Conservation (phyloP, 805 yeast species). For the Candida sakaeoensis region DNA sequence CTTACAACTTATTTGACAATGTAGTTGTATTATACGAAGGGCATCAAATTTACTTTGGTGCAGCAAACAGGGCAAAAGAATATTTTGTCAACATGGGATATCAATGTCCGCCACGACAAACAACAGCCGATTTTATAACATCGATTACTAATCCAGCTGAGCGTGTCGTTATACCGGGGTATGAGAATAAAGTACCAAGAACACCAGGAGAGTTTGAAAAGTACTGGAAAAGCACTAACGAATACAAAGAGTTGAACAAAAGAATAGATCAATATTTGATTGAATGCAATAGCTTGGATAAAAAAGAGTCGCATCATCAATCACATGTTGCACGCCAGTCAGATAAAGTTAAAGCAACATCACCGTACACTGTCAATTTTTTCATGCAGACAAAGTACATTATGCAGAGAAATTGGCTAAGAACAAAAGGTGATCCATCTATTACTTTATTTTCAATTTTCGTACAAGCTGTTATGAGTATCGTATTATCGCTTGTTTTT, state of each 20-base stretch:
- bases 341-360: slow-evolving; percentile 9
- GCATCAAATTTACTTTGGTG: slow-evolving; percentile 45
- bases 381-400: slow-evolving; percentile 48
- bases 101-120: slow-evolving; percentile 56
- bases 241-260: slow-evolving; percentile 34
- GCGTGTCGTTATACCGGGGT: slow-evolving; percentile 49
- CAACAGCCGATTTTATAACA: slow-evolving; percentile 66
- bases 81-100: slow-evolving; percentile 59
- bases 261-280: slow-evolving; percentile 40
- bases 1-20: slow-evolving; percentile 47
- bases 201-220: slow-evolving; percentile 55
- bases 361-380: slow-evolving; percentile 38
- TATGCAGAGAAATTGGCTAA: slow-evolving; percentile 49
- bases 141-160: slow-evolving; percentile 63
- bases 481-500: slow-evolving; percentile 51
- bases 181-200: slow-evolving; percentile 47
- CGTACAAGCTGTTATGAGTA: slow-evolving; percentile 52
- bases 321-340: slow-evolving; percentile 21
- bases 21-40: slow-evolving; percentile 46
- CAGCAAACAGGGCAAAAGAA: slow-evolving; percentile 36
- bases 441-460: slow-evolving; percentile 47
- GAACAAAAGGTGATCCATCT: slow-evolving; percentile 52
- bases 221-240: slow-evolving; percentile 56
- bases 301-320: slow-evolving; percentile 14
- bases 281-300: slow-evolving; percentile 13